phyloP scores from a whole-genome alignment of 352 stramenopile genomes.

The Pythium rishiriense region DNA sequence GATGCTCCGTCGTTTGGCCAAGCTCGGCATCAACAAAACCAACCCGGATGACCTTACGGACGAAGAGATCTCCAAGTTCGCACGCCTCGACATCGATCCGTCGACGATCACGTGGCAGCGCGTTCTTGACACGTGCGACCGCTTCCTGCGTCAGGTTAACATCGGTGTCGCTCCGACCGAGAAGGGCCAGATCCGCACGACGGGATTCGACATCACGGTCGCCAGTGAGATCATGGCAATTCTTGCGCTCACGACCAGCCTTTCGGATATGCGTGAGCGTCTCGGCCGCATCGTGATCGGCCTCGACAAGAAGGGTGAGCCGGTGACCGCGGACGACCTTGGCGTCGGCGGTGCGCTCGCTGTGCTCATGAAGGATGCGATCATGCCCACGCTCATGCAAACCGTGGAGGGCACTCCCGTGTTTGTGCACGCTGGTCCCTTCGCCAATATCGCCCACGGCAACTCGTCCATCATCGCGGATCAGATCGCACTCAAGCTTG shows the following conservation, averaged over 20 bases:
- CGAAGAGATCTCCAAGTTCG: slow-evolving; percentile 93
- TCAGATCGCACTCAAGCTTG: slow-evolving; percentile 92
- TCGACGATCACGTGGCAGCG: slow-evolving; percentile 93
- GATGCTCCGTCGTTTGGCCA: slow-evolving; percentile 93
- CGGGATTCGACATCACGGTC: slow-evolving; percentile 89
- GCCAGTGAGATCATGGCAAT: slow-evolving; percentile 99
- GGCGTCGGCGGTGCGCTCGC: slow-evolving; percentile 95
- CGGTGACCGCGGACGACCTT: slow-evolving; percentile 97
- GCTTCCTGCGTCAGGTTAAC: slow-evolving; percentile 92
- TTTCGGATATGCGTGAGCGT: slow-evolving; percentile 94
- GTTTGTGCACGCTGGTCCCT: slow-evolving; percentile 98
- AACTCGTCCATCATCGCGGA: slow-evolving; percentile 98
- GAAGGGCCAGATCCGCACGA: slow-evolving; percentile 80
- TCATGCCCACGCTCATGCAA: slow-evolving; percentile 98
- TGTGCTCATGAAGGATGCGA: slow-evolving; percentile 98
- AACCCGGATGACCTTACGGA: slow-evolving; percentile 93
- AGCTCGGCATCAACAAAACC: slow-evolving; percentile 93
- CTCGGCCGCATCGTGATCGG: slow-evolving; percentile 95
- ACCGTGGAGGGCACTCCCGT: slow-evolving; percentile 95
- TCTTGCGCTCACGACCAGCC: slow-evolving; percentile 93
- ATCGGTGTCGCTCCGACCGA: slow-evolving; percentile 91
- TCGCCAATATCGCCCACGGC: slow-evolving; percentile 98
- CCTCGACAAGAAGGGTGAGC: slow-evolving; percentile 69
- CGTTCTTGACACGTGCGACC: slow-evolving; percentile 97
- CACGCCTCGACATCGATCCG: slow-evolving; percentile 95